Evolutionary conservation across 1,139 yeast species (phyloP), one percentile per base, ranked within the genome.

Genomic region (Magnusiomyces sp.): DNA sequence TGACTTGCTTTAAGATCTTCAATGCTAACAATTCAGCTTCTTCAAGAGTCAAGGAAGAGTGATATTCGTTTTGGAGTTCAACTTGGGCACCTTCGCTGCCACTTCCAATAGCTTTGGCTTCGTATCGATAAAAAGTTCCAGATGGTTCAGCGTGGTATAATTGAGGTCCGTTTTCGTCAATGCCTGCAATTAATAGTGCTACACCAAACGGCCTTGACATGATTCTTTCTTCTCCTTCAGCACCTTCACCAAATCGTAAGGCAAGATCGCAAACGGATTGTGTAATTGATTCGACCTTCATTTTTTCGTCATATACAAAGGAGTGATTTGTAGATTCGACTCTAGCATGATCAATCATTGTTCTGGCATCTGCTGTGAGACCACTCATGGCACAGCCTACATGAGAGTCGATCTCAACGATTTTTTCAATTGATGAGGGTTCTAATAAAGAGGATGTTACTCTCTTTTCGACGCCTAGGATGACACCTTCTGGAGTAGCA

Each of bases 191-290:
- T 63, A 94, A 77, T 58, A 94, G 73, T 1, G 99, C 99, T 48
- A 94, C 99, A 65, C 99, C 99, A 68, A 94, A 94, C 10, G 99
- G 99, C 71, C 99, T 81, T 3, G 97, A 88, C 99, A 94, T 94
- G 60, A 90, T 77, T 66, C 95, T 79, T 68, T 94, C 94, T 66
- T 92, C 97, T 54, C 97, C 98, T 43, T 92, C 83, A 10, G 97
- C 98, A 58, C 97, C 97, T 71, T 92, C 99, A 55, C 99, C 99
- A 62, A 94, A 94, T 65, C 97, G 78, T 60, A 94, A 75, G 2
- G 99, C 98, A 65, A 94, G 76, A 70, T 94, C 98, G 69, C 98
- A 92, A 27, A 94, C 96, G 1, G 95, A 82, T 69, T 94, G 99
- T 13, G 98, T 90, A 62, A 92, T 80, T 48, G 95, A 80, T 68